phyloP scores from a whole-genome alignment of 148 eudicot genomes.

The Selenicereus undatus region DNA sequence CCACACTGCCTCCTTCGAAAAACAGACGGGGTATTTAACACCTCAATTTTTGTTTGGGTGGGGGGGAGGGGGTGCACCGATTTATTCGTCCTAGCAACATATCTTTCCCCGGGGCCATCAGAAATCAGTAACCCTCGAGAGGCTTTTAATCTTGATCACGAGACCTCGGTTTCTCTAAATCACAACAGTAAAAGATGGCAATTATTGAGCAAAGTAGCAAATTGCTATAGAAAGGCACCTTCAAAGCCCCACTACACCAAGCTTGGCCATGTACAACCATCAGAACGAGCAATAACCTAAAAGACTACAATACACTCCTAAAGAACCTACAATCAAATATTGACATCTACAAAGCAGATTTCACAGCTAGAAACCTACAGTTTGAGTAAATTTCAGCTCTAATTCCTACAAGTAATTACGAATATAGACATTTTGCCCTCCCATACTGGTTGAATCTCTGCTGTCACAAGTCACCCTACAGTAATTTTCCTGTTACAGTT shows the following conservation, averaged over 20 bases:
- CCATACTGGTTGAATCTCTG: slow-evolving; percentile 2
- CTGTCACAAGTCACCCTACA: too few species aligned
- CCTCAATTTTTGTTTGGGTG: too few species aligned
- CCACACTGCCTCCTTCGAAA: too few species aligned
- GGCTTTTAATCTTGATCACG: not conserved
- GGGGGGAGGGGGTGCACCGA: too few species aligned
- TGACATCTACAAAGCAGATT: slow-evolving; percentile 28
- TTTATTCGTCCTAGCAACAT: not conserved
- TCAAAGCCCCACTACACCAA: slow-evolving; percentile 23
- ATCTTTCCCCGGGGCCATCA: not conserved
- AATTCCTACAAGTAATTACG: slow-evolving; percentile 27
- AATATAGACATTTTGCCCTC: slow-evolving; percentile 22
- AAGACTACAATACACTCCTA: slow-evolving; percentile 18
- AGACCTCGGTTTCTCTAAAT: not conserved
- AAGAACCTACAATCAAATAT: slow-evolving; percentile 22
- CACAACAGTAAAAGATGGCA: not conserved
- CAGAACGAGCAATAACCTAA: slow-evolving; percentile 14
- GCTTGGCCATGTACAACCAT: slow-evolving; percentile 20
- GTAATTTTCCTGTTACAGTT: slow-evolving; percentile 26
- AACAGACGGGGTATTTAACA: too few species aligned
- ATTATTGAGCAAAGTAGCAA: slow-evolving; percentile 15
- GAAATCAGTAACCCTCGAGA: not conserved
- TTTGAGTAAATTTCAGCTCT: slow-evolving; percentile 15
- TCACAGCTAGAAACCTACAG: slow-evolving; percentile 27
- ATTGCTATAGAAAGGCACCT: slow-evolving; percentile 28